Evolutionary conservation across 345 rosid genomes (phyloP).

Genomic region (Camelina neglecta): DNA sequence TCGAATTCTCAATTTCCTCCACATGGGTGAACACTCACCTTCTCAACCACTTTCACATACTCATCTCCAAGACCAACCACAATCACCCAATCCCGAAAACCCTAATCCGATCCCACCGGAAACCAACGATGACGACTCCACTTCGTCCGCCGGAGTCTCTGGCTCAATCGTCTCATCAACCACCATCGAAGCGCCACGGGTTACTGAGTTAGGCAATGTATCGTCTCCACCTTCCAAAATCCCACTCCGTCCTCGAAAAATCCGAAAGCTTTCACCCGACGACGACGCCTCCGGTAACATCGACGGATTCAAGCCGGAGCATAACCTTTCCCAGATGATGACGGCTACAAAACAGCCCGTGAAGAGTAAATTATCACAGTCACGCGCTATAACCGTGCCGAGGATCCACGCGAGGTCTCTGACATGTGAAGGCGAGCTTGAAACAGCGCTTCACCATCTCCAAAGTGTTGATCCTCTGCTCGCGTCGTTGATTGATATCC

Average conservation of each 20-base stretch:
- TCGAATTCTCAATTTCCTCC: conserved; percentile 26
- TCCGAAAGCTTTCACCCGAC: conserved; percentile 76
- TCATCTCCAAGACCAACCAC: conserved; percentile 46
- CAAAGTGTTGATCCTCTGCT: conserved; percentile 77
- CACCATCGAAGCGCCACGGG: conserved; percentile 36
- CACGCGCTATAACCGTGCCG: conserved; percentile 52
- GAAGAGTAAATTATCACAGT: conserved; percentile 43
- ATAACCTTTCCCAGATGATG: conserved; percentile 34
- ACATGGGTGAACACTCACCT: conserved; percentile 76
- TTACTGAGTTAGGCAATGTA: conserved; percentile 46
- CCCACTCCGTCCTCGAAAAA: conserved; percentile 89
- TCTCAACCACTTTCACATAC: conserved; percentile 50
- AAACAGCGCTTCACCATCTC: conserved; percentile 75
- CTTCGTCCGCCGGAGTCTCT: conserved; percentile 36
- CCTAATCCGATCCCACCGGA: conserved; percentile 44
- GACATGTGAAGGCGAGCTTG: conserved; percentile 85
- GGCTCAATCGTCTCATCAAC: conserved; percentile 38
- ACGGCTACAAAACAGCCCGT: conserved; percentile 42
- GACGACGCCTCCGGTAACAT: conserved; percentile 32
- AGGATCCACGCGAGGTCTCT: conserved; percentile 70
- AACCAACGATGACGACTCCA: conserved; percentile 34
- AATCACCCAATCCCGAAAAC: conserved; percentile 43
- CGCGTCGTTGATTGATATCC: conserved; percentile 62
- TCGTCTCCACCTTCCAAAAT: conserved; percentile 80
- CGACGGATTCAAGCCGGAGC: conserved; percentile 40